Percentiles rank a stretch among this genome's conserved stretches.
Conservation (phyloP, 108 stramenopile genomes). For the Craspedostauros australis region DNA sequence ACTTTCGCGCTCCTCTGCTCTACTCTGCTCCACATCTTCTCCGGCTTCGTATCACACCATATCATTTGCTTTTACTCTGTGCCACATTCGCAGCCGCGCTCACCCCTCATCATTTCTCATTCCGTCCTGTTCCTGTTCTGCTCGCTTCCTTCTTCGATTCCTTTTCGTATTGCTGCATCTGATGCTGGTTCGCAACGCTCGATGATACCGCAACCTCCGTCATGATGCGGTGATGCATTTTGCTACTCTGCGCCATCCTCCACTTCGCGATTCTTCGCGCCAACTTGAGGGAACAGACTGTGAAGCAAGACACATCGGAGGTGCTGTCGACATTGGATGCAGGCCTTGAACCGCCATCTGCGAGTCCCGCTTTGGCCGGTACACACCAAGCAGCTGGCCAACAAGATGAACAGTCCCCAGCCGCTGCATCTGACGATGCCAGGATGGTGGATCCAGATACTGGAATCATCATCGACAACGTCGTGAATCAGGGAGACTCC, state of each 20-base stretch:
- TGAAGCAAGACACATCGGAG: conserved; percentile 25
- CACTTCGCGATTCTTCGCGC: no score
- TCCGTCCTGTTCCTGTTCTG: neutral
- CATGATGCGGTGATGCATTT: no score
- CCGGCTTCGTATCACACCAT: no score
- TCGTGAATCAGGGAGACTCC: conserved; percentile 9
- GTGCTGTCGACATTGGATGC: conserved; percentile 12
- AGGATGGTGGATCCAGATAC: conserved; percentile 10
- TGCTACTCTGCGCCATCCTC: no score
- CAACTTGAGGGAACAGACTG: no score
- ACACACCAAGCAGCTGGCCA: neutral
- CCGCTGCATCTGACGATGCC: neutral
- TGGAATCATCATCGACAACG: conserved; percentile 9
- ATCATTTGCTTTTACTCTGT: no score
- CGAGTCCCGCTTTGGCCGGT: neutral
- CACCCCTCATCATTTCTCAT: no score
- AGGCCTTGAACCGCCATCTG: conserved; percentile 1
- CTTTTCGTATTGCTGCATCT: neutral
- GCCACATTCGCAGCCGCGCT: no score
- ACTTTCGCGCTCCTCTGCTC: no score
- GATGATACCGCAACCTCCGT: no score
- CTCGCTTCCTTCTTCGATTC: neutral
- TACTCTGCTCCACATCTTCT: no score
- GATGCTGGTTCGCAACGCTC: no score
- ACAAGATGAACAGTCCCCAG: neutral